These are phyloP conservation scores for Orbilia blumenaviensis DNA, from an alignment of 2,329 filamentous ascomycete species.

Conservation along the genomic window DNA sequence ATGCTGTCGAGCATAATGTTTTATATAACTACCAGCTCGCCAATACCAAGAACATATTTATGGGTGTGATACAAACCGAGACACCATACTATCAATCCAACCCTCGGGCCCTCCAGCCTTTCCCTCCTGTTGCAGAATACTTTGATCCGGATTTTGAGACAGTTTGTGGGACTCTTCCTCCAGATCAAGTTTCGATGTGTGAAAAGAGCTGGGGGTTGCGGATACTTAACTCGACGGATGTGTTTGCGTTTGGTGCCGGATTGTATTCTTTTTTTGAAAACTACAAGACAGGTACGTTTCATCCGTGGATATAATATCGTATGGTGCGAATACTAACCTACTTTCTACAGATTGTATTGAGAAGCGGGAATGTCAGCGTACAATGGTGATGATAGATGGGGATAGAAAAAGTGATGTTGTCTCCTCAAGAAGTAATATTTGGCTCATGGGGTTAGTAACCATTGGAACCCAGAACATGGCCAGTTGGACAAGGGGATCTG, in stretches of 20 bases:
- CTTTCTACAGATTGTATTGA: constrained; percentile 51
- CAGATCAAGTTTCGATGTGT: constrained; percentile 59
- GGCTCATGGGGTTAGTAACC: constrained; percentile 47
- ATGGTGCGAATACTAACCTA: not conserved
- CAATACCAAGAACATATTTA: constrained; percentile 80
- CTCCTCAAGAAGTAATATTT: constrained; percentile 39
- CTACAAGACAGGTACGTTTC: constrained; percentile 39
- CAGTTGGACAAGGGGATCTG: constrained; percentile 13
- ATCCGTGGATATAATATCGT: not conserved
- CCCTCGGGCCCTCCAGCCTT: constrained; percentile 62
- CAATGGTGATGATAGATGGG: constrained; percentile 46
- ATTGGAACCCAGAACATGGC: constrained; percentile 44
- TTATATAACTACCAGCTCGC: constrained; percentile 82
- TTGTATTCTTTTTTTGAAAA: constrained; percentile 61
- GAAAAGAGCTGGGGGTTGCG: constrained; percentile 59
- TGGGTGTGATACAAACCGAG: constrained; percentile 86
- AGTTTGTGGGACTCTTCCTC: not conserved
- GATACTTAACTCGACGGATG: constrained; percentile 54
- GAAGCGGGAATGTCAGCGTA: constrained; percentile 50
- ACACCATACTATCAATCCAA: constrained; percentile 72
- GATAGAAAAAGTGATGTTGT: constrained; percentile 22
- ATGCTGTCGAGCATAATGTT: constrained; percentile 66
- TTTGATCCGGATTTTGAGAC: constrained; percentile 55
- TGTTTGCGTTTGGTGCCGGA: constrained; percentile 60
- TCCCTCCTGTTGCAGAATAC: constrained; percentile 58